phyloP scores from a whole-genome alignment of 805 yeast species.

The Sugiyamaella americana region DNA sequence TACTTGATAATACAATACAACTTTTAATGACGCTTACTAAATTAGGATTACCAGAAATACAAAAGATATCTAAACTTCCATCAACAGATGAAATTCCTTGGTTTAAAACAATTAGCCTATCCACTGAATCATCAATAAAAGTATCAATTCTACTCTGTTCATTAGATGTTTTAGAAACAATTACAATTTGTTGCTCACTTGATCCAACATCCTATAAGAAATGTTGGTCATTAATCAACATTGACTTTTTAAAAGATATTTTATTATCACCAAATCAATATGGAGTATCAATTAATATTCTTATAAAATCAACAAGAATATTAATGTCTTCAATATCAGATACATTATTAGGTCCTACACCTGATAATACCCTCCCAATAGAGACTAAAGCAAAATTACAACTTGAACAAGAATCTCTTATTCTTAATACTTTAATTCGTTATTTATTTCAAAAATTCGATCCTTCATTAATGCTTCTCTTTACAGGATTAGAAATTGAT shows the following conservation, averaged over 20 bases:
- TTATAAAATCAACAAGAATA: background rate
- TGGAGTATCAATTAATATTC: background rate
- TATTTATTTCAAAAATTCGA: background rate
- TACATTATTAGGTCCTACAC: background rate
- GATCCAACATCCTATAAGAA: background rate
- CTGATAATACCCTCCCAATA: background rate
- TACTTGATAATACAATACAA: too few relatives aligned
- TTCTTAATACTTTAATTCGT: slow-evolving; percentile 3
- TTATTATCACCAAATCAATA: background rate
- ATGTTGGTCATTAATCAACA: background rate
- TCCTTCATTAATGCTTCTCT: slow-evolving; percentile 2
- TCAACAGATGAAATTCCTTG: background rate
- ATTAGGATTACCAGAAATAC: too few relatives aligned
- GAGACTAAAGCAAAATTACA: background rate
- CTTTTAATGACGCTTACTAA: too few relatives aligned
- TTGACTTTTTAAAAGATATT: background rate
- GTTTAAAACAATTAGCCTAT: background rate
- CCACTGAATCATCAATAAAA: background rate
- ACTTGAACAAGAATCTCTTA: slow-evolving; percentile 1
- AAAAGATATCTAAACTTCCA: too few relatives aligned
- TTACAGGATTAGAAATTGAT: background rate
- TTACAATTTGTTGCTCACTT: slow-evolving; percentile 2
- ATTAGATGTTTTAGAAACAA: slow-evolving; percentile 9
- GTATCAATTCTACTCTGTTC: slow-evolving; percentile 4
- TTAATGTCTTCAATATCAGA: background rate